These are phyloP conservation scores for Penicillium atrosanguineum DNA, from an alignment of 495 filamentous ascomycete species.

Conservation along the genomic window DNA sequence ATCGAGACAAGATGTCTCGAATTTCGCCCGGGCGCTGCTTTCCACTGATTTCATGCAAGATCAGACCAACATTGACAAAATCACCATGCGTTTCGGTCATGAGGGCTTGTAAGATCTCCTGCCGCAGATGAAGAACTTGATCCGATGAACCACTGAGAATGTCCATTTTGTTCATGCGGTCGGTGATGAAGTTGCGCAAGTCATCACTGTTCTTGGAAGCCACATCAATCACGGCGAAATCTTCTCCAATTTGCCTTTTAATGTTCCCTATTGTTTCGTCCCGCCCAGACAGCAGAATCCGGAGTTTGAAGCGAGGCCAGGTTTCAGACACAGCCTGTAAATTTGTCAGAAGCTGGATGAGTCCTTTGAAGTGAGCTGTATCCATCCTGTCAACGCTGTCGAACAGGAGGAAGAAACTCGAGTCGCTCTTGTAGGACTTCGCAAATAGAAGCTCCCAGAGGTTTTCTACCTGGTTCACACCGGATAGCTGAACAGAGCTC, in stretches of 20 bases:
- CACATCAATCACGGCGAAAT: slow-evolving; percentile 7
- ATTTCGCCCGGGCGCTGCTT: slow-evolving; percentile 21
- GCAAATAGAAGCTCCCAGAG: slow-evolving; percentile 16
- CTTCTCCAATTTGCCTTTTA: slow-evolving; percentile 5
- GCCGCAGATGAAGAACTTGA: slow-evolving; percentile 6
- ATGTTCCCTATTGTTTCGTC: slow-evolving; percentile 8
- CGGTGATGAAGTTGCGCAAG: slow-evolving; percentile 12
- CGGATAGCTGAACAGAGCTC: slow-evolving; percentile 1
- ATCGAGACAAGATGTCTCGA: slow-evolving; percentile 14
- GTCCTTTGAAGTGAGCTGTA: slow-evolving; percentile 10
- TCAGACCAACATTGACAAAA: slow-evolving; percentile 18
- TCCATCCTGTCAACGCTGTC: slow-evolving; percentile 13
- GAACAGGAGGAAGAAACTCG: slow-evolving; percentile 16
- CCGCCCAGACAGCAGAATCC: slow-evolving; percentile 9
- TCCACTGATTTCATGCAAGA: slow-evolving; percentile 16
- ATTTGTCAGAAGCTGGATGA: slow-evolving; percentile 4
- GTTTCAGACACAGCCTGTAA: not conserved
- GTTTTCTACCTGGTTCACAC: slow-evolving; percentile 2
- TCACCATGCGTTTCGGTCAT: slow-evolving; percentile 13
- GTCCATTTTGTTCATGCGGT: slow-evolving; percentile 19
- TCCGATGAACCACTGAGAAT: slow-evolving; percentile 12
- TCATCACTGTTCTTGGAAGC: slow-evolving; percentile 13
- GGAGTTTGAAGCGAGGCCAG: slow-evolving; percentile 15
- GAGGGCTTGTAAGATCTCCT: slow-evolving; percentile 12
- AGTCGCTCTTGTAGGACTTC: slow-evolving; percentile 19